Evolutionary conservation across 1,139 yeast genomes (phyloP), one percentile per base, ranked within the genome.

Genomic region (Pichia sp.): DNA sequence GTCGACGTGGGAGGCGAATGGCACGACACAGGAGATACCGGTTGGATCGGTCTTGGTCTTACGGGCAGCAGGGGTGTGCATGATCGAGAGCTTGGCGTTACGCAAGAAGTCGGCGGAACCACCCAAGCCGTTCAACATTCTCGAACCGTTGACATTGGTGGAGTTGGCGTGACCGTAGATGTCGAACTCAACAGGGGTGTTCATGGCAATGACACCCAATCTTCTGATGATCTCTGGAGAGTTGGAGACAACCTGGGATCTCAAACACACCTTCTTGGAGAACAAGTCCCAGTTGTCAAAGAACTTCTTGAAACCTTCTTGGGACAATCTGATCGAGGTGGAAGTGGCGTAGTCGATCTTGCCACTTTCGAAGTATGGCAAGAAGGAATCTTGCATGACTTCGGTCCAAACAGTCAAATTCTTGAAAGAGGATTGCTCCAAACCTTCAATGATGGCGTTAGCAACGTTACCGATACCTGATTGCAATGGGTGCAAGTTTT

Each of bases 181-280:
- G 72, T 93, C 99, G 61, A 92, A 96, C 75, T 93, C 99, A 53
- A 93, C 99, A 16, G 99, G 99, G n/a, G 99, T 93, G 75, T 93
- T 93, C 98, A 93, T 92, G 61, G 99, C 98, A 72, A 93, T 93
- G 62, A 90, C 95, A 71, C 99, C 99, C 61, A 93, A 79, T 76
- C 99, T 85, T 76, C 99, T 86, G 67, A 93, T 92, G 65, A 93
- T 77, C 76, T 93, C 99, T 54, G 99, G 99, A 57, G 92, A 86
- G 77, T 93, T 93, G 38, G 97, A 90, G 50, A 90, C 93, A 54
- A 86, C 95, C 77, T 93, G 98, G 49, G 97, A 87, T 77, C 99
- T 83, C 67, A 93, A 80, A 67, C 93, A 82, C 64, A 93, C 79
- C 73, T 89, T 90, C 70, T 86, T 75, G 58, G 90, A 80, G 76